Base-by-base conservation (phyloP, 257 asterid species). In the Solanum paucissectum region DNA sequence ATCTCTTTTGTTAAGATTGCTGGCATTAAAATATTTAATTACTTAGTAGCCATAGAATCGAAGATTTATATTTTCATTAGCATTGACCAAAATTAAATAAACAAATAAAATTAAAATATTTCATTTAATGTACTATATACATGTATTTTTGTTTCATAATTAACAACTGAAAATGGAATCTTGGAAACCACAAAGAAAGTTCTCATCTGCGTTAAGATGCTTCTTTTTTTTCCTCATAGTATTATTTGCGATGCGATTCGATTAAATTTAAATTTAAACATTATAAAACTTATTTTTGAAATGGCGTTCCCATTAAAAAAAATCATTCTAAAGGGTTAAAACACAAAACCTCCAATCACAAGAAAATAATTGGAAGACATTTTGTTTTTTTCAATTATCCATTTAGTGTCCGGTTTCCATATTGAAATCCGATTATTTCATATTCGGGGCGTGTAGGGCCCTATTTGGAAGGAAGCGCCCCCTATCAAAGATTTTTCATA, bases 131-230 rank as follows among this genome's bases (percentile, higher is more conserved):
- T 18, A 52, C 62, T 52, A 52, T 52, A 52, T 52, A 36, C 7
- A 40, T 74, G 52, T 37, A 36, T 37, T 75, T 29, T 75, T 75
- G 18, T 75, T 55, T 29, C 4, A n/a, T 90, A 2, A 49, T 55
- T 55, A 55, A 55, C 64, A 55, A 20, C n/a, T 8, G 10, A 89
- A 75, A 87, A 85, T 82, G 89, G 88, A 89, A 83, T 89, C 81
- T 87, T 72, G 85, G 92, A 84, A 89, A 89, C 87, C 75, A 81
- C 91, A 75, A 89, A 75, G 91, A 90, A 90, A 82, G 90, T 89
- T 73, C 46, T 84, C 55, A 52, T 86, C 79, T 92, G 93, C 90
- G 94, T 93, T 64, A 93, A 87, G 93, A 93, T 73, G 46, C 29
- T 14, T 69, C 12, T 64, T 25, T 32, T 32, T 71, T 71, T 9